Base-by-base conservation (phyloP, 805 yeast species). In the Wickerhamiella kurtzmanii region DNA sequence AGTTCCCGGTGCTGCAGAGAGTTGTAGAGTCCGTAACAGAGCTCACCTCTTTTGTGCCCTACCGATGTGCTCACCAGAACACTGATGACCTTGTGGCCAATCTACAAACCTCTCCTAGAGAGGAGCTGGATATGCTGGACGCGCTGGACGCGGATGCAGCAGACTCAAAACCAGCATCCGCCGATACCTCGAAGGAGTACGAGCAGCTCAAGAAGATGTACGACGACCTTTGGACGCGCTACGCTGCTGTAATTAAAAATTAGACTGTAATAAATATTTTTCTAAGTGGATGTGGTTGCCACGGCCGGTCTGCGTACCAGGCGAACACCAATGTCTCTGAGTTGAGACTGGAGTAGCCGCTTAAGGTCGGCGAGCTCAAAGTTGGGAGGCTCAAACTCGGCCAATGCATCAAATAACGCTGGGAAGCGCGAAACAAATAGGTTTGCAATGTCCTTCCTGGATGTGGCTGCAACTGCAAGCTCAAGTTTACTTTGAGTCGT, bases 1-100 rank as follows among this genome's bases (percentile, higher is more conserved):
- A 50, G 25, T 35, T 63, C 20, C 63, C 61, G 15, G 45, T 47
- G 37, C 50, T 61, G 43, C 61, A 58, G 44, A 51, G 64, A 13
- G 47, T 49, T 3, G n/a, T 56, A 2, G 59, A 53, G 18, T 44
- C 25, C 18, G 19, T 20, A 8, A 21, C 39, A 9, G 50, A 42
- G 3, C 4, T 41, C 15, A 35, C 46, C 21, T 51, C 44, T 16
- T 49, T 47, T 18, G 44, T 48, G 3, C 54, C 52, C 9, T 6
- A 40, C 15, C 35, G 17, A 21, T 5, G 5, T 6, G 32, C 43
- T n/a, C 35, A 18, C 15, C 8, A 13, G 2, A 4, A 19, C 16
- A 2, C 5, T 22, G 8, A 11, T 21, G 9, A 13, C 18, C 16
- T 1, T 8, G 22, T 3, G 3, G 2, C 18, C 2, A 2, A 4